Evolutionary conservation across 2,329 filamentous ascomycete genomes (phyloP), one percentile per base, ranked within the genome.

Genomic region (Ophiognomonia clavigignenti-juglandacearum): DNA sequence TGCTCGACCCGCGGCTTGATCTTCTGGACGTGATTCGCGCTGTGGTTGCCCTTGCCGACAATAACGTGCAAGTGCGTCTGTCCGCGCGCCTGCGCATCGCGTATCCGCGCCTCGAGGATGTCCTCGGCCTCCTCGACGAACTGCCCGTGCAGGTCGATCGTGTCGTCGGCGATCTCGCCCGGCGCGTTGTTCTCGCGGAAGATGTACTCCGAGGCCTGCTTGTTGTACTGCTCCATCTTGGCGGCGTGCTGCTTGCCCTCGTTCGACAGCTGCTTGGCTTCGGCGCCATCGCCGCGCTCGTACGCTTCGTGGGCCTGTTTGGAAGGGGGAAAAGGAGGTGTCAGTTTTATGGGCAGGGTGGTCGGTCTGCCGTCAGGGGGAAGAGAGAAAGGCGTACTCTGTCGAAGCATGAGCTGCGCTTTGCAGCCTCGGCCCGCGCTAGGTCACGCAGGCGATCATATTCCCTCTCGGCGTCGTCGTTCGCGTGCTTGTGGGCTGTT

Each of bases 121-220:
- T 88, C 80, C 72, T 96, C 90, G 5, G 93, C 93, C 71, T 97
- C 93, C 64, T 96, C 88, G 50, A 96, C 91, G 60, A 86, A 96
- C 62, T 95, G 86, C 3, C 93, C 93, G 65, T 98, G 93, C 39
- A 98, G 75, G 68, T 98, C 93, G 58, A 98, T 91, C 8, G 86
- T 89, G 67, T 97, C 92, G 34, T 74, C 73, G 14, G 80, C 77
- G 9, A 95, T 85, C 52, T 85, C 82, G 16, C 82, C 87, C 3
- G 74, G 66, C 18, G 87, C 83, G 64, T 97, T 97, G 73, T 96
- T 96, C 70, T 92, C 89, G 34, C 90, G 85, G 73, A 98, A 96
- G 63, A 97, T 97, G 67, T 80, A 95, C 50, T 96, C 88, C 50
- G 88, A 88, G 1, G 93, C 93, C 66, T 96, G 89, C 55, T 80